Evolutionary conservation across 2,329 filamentous ascomycete species (phyloP), one percentile per base, ranked within the genome.

Genomic region (Aspergillus sp.): DNA sequence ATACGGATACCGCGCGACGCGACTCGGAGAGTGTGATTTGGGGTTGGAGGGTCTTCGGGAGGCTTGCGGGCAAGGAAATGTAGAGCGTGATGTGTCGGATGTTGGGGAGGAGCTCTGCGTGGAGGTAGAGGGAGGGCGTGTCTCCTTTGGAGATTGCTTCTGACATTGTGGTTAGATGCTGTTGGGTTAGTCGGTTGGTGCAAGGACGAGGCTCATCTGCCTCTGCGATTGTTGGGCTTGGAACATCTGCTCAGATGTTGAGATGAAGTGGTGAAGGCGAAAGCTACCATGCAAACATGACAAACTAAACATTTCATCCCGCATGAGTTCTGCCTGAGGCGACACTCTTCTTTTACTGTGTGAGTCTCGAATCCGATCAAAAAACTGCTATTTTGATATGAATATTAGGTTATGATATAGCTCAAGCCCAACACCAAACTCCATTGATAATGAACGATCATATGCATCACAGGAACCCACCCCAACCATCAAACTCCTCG

Each of bases 401-500:
- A n/a, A 24, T 33, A 17, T n/a, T 35, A 35, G 26, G 8, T 17
- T 30, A 5, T 16, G 11, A 40, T 24, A 41, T 11, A 30, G 26
- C 26, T 30, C 26, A 30, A 11, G 10, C 3, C 22, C 22, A 22
- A 22, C 22, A 30, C 26, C 26, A 30, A 8, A 30, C 26, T 1
- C 26, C 26, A 22, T 24, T n/a, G 16, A n/a, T 38, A 5, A 8
- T 11, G 19, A 30, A 24, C 42, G 14, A 17, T 43, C 19, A 11
- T 3, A 49, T 13, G 13, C 40, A 3, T 52, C 17, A 69, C 22
- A 63, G 49, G 58, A 68, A 70, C 10, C 84, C 16, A 86, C 87
- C 66, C 89, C 89, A 68, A 79, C 85, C 77, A 93, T 86, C 59
- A 58, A 81, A 81, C 42, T 76, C 75, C 48, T 72, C 68, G 3